Conservation (phyloP, 1,284 basidiomycete species). For the Puccinia triticina region DNA sequence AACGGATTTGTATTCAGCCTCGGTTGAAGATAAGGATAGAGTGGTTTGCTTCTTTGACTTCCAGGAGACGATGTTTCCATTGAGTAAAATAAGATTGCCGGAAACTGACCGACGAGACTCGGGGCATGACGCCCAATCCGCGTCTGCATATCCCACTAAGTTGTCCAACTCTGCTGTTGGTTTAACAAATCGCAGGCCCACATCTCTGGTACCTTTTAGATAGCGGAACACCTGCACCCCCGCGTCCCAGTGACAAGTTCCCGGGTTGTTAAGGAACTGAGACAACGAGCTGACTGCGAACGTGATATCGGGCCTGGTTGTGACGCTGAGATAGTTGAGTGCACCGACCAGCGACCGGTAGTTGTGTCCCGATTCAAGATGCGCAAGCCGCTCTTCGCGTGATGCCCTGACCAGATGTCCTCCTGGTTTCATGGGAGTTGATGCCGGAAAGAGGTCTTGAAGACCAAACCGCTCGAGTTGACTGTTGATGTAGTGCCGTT, state of each 20-base stretch:
- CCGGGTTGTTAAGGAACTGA: not conserved
- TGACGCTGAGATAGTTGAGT: too few relatives aligned
- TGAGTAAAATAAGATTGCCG: constrained; percentile 43
- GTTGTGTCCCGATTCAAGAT: not conserved
- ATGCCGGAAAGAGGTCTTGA: not conserved
- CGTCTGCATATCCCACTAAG: not conserved
- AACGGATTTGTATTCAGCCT: constrained; percentile 49
- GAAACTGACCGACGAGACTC: constrained; percentile 46
- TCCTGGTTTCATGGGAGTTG: not conserved
- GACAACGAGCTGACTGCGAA: too few relatives aligned
- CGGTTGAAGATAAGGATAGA: constrained; percentile 40
- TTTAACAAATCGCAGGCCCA: not conserved
- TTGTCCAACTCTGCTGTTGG: not conserved
- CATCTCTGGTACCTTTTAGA: not conserved
- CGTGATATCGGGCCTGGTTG: too few relatives aligned
- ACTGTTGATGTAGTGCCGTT: constrained; percentile 1
- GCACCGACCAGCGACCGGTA: not conserved
- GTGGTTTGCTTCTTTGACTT: constrained; percentile 41
- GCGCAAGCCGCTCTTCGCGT: not conserved
- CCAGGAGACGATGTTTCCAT: constrained; percentile 33
- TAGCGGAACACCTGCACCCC: not conserved
- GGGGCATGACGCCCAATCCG: constrained; percentile 40
- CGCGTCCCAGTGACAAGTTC: not conserved
- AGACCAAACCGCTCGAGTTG: not conserved
- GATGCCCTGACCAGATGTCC: not conserved